Evolutionary conservation across 352 stramenopile genomes (phyloP).

Genomic region (Globisporangium echinulatum): DNA sequence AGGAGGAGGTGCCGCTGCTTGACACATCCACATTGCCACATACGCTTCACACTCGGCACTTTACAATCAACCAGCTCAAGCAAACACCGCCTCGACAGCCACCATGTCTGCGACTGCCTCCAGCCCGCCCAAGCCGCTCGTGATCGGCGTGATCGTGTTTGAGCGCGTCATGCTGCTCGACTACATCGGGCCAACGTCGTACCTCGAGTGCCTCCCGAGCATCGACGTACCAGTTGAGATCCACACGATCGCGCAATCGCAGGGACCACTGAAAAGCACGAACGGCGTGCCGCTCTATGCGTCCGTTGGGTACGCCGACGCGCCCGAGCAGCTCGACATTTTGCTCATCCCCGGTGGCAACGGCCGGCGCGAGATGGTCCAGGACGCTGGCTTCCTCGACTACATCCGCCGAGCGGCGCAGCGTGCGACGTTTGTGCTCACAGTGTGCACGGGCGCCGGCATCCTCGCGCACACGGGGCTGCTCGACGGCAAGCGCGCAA

Average conservation of each 20-base stretch:
- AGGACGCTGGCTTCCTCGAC: constrained; percentile 12
- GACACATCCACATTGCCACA: too few relatives aligned
- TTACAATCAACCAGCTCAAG: background rate
- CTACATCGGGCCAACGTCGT: constrained; percentile 48
- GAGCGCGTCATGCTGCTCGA: constrained; percentile 54
- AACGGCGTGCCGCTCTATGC: constrained; percentile 26
- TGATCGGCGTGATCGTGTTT: constrained; percentile 54
- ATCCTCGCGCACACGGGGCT: constrained; percentile 21
- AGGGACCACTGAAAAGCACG: constrained; percentile 28
- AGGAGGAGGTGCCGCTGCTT: too few relatives aligned
- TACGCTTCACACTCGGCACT: background rate
- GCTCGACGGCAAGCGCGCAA: constrained; percentile 22
- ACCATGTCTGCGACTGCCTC: too few relatives aligned
- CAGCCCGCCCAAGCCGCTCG: constrained; percentile 12
- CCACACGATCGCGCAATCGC: constrained; percentile 33
- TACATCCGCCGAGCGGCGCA: constrained; percentile 14
- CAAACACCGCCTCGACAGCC: too few relatives aligned
- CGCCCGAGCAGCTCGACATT: constrained; percentile 16
- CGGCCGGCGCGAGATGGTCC: constrained; percentile 10
- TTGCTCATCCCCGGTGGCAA: constrained; percentile 15
- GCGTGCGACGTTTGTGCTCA: constrained; percentile 13
- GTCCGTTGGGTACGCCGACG: constrained; percentile 15
- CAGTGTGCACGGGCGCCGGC: constrained; percentile 19
- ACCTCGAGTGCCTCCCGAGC: constrained; percentile 45
- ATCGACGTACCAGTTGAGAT: constrained; percentile 41